Base-by-base conservation (phyloP, 2,329 filamentous ascomycete genomes). In the Nothophoma quercina region DNA sequence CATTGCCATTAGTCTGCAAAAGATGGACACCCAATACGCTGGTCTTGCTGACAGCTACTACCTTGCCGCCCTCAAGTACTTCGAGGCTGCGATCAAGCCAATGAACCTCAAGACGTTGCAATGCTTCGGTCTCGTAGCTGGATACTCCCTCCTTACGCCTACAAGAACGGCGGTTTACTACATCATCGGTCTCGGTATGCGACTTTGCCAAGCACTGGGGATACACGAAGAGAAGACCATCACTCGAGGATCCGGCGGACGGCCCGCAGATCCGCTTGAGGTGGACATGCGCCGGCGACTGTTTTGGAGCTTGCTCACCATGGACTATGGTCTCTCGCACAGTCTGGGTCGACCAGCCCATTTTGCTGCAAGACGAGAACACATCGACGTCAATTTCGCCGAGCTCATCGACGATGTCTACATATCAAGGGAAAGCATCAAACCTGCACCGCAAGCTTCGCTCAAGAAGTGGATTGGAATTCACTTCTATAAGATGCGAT, bases 11-110 rank as follows among this genome's bases (percentile, higher is more conserved):
- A 93, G 91, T 71, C 84, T 98, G 75, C 93, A 98, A 75, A 96
- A 96, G 74, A 82, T 97, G 66, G 91, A 93, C 69, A 85, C 88
- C 0, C 87, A 90, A 60, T 98, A 95, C 73, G 92, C 93, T n/a
- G 93, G 93, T 19, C 79, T 98, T 22, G 93, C 95, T 23, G 93
- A 98, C 75, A 93, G 91, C 70, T 98, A 96, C 76, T 98, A 97
- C 68, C 82, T 97, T 18, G 90, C 93, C 19, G 93, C 93, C 5
- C 87, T 98, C 77, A 86, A 88, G 56, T 88, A 88, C 64, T 86
- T 98, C 56, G 90, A 97, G 72, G 85, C 86, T 2, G 87, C 96
- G 9, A 83, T 98, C 47, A 87, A 88, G 45, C 87, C 88, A n/a
- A 96, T 96, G 80, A 91, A 98, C 71, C 76, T 97, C 23, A 90